Evolutionary conservation across 2,329 filamentous ascomycete genomes (phyloP).

Genomic region (Hawksworthiomyces lignivorus): DNA sequence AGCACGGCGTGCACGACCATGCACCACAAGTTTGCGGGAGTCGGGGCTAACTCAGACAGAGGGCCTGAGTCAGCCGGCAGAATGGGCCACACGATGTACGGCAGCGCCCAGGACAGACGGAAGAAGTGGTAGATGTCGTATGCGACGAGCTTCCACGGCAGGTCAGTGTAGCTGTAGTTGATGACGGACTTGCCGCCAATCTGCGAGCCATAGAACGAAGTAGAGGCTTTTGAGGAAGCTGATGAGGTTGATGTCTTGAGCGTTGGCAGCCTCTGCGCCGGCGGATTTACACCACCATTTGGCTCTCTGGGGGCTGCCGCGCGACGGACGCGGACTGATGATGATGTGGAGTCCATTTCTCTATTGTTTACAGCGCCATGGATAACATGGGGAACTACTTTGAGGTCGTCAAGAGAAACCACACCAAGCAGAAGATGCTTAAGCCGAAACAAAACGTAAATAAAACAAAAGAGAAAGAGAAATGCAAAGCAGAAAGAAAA

Average conservation of each 20-base stretch:
- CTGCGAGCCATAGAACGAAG: conserved; percentile 50
- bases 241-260: neutral
- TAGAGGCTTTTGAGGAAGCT: neutral
- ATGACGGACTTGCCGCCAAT: conserved; percentile 49
- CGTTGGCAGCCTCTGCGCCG: too few relatives aligned
- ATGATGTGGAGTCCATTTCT: too few relatives aligned
- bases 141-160: conserved; percentile 41
- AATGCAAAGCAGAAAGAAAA: too few relatives aligned
- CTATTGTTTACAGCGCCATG: too few relatives aligned
- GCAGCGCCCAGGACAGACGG: conserved; percentile 46
- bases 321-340: too few relatives aligned
- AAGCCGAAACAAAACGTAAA: too few relatives aligned
- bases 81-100: conserved; percentile 54
- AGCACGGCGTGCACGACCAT: conserved; percentile 53
- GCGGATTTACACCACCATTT: too few relatives aligned
- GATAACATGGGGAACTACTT: too few relatives aligned
- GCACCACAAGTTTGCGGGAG: conserved; percentile 46
- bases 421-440: too few relatives aligned
- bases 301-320: too few relatives aligned
- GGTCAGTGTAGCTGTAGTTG: conserved; percentile 54
- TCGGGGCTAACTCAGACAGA: conserved; percentile 59
- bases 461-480: too few relatives aligned
- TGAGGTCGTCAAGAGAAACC: too few relatives aligned
- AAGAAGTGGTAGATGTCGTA: conserved; percentile 51
- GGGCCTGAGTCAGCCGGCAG: conserved; percentile 41